These are phyloP conservation scores for Apocynum venetum DNA, from an alignment of 257 asterid species.

Conservation along the genomic window DNA sequence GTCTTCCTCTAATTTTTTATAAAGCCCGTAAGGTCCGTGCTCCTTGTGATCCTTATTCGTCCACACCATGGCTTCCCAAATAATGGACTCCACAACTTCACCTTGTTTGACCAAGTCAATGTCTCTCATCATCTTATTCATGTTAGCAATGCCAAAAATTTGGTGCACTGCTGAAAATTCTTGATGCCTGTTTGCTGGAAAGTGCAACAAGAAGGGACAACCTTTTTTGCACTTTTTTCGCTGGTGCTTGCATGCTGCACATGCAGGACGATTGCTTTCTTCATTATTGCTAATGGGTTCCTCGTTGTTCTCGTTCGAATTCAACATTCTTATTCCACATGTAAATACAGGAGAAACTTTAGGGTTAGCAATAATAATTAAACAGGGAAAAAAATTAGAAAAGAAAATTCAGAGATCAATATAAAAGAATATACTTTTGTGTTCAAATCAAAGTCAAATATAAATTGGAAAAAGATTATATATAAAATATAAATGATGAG, in stretches of 20 bases:
- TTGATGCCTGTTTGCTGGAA: constrained; percentile 14
- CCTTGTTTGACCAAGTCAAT: not conserved
- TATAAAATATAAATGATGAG: not conserved
- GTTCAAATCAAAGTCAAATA: not conserved
- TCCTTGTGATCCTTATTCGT: not conserved
- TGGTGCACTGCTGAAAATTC: constrained; percentile 25
- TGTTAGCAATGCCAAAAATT: constrained; percentile 24
- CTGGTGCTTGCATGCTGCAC: constrained; percentile 41
- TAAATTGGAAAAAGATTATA: not conserved
- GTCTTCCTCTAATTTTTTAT: not conserved
- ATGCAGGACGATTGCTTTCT: constrained; percentile 25
- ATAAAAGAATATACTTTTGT: not conserved
- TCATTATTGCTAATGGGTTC: not conserved
- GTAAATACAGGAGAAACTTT: not conserved
- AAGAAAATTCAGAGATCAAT: not conserved
- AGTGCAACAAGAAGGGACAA: constrained; percentile 25
- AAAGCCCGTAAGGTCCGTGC: constrained; percentile 14
- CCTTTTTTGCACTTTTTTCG: constrained; percentile 27
- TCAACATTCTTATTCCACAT: not conserved
- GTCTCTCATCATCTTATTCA: constrained; percentile 16
- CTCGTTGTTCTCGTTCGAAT: not conserved
- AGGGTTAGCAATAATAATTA: not conserved
- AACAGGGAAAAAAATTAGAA: too few relatives aligned
- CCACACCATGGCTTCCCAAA: constrained; percentile 35
- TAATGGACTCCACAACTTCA: constrained; percentile 14